Evolutionary conservation across 352 stramenopile species (phyloP), one percentile per base, ranked within the genome.

Genomic region (Pythium rhizo-oryzae): DNA sequence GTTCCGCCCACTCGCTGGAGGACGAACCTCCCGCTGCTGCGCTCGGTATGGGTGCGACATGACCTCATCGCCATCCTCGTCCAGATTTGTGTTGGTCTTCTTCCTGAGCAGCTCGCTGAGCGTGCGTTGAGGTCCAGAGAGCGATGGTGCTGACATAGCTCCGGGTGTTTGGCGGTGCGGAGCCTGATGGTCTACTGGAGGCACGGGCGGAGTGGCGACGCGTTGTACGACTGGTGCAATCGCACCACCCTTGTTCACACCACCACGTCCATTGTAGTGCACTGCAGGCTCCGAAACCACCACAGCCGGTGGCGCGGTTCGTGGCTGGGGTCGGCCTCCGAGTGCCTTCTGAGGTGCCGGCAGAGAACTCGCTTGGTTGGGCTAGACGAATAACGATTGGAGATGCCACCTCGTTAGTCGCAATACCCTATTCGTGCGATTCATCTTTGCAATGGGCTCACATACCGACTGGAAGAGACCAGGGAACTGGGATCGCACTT

Each of bases 391-490:
- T 15, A 21, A 2, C n/a, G n/a, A n/a, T n/a, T n/a, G n/a, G n/a
- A n/a, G n/a, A n/a, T n/a, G n/a, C n/a, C n/a, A n/a, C n/a, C 41
- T 47, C 41, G 41, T 8, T 2, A n/a, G 41, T 21, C 13, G 18
- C 41, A 4, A 21, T 15, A 2, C 28, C 28, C 28, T 6, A 33
- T 33, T 6, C n/a, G 6, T 33, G 3, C 6, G 3, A 6, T 33
- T 33, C 28, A 33, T 33, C 2, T 33, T 33, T 33, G 2, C 28
- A 7, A 33, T 6, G 28, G 28, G 28, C 28, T 2, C 28, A 2
- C 53, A 8, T 63, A 86, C 81, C 46, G 73, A 52, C 50, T 78
- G 39, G 56, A 89, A 92, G n/a, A 89, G 62, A 8, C 71, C 75
- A 2, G 84, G 77, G 25, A 78, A 82, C 23, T 69, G 72, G 51